Percentiles rank a stretch among this genome's conserved stretches.
Conservation (phyloP, 345 rosid species). For the Acer saccharum region DNA sequence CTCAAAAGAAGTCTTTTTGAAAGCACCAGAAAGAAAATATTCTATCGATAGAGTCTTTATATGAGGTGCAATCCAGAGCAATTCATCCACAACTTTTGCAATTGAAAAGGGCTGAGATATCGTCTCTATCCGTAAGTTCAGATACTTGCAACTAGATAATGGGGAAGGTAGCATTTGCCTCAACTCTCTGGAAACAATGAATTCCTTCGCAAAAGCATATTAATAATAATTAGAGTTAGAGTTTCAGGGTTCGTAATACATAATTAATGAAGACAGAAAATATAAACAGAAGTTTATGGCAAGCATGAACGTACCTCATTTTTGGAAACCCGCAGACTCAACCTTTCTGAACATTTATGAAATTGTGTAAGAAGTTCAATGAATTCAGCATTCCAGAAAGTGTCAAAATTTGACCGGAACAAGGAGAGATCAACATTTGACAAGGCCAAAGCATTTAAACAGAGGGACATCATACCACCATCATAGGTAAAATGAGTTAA, state of each 20-base stretch:
- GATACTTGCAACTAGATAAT: background rate
- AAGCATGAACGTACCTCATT: background rate
- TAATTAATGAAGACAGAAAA: background rate
- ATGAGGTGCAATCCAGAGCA: conserved; percentile 8
- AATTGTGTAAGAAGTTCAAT: conserved; percentile 2
- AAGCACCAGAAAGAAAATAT: too few relatives aligned
- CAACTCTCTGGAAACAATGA: background rate
- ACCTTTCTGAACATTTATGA: background rate
- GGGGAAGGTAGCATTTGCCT: background rate
- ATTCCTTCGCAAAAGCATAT: background rate
- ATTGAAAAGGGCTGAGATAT: background rate
- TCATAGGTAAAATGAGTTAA: background rate
- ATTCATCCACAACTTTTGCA: background rate
- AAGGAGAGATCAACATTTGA: background rate
- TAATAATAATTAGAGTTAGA: too few relatives aligned
- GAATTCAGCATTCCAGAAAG: background rate
- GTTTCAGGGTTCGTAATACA: background rate
- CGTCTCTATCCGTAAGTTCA: too few relatives aligned
- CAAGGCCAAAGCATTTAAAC: background rate
- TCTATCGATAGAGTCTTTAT: too few relatives aligned
- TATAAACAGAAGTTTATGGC: background rate
- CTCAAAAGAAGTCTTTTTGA: too few relatives aligned
- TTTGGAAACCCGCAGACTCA: background rate
- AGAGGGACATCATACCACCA: background rate
- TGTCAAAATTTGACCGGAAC: too few relatives aligned